A percentile compares a stretch with the other conserved stretches of the same genome.
Conservation (phyloP, 169 alveolate species). For the Plasmodium inui region DNA sequence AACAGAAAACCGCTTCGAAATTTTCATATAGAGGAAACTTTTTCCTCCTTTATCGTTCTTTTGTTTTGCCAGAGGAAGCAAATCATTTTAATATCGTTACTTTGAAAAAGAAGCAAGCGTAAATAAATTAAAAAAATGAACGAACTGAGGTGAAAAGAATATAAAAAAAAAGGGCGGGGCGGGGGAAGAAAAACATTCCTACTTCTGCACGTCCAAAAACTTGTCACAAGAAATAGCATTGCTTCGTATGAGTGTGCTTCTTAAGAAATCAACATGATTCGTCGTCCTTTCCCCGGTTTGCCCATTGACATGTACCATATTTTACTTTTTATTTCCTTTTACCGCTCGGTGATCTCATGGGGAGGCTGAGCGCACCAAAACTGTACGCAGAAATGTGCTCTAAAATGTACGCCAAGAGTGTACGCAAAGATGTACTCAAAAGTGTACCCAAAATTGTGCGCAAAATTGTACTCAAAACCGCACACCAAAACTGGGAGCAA, state of each 20-base stretch:
- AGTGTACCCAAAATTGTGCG: neutral
- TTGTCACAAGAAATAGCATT: neutral
- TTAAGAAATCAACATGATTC: neutral
- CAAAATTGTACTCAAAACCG: neutral
- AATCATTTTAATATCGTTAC: neutral
- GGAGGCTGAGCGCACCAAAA: neutral
- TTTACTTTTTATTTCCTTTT: neutral
- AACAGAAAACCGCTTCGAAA: neutral
- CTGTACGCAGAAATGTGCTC: neutral
- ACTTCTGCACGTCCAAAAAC: neutral
- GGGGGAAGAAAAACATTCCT: neutral
- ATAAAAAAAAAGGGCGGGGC: neutral
- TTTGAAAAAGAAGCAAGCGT: neutral
- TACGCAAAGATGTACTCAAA: neutral
- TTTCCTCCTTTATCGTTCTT: neutral
- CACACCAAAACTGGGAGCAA: neutral
- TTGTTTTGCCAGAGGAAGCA: neutral
- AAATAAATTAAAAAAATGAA: neutral
- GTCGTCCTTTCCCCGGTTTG: neutral
- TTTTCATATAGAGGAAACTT: neutral
- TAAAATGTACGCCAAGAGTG: neutral
- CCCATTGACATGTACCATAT: neutral
- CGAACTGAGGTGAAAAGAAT: neutral
- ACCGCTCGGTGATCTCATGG: neutral
- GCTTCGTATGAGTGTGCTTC: neutral